These are phyloP conservation scores for Ophiocordyceps camponoti-leonardi DNA, from an alignment of 2,329 filamentous ascomycete genomes.

Conservation along the genomic window DNA sequence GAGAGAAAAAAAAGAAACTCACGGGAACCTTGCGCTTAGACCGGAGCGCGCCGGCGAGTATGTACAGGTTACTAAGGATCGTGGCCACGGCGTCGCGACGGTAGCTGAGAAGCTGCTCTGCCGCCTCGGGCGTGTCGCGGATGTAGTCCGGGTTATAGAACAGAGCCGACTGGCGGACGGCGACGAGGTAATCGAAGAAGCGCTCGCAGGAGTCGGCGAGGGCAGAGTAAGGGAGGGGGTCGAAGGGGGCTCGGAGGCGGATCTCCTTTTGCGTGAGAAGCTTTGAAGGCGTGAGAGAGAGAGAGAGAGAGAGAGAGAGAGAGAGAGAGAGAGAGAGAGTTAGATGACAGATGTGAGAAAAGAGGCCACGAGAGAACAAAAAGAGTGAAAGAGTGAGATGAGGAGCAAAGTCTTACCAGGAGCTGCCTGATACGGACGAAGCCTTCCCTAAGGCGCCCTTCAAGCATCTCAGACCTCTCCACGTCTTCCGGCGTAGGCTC, in stretches of 20 bases:
- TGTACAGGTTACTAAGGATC: constrained; percentile 39
- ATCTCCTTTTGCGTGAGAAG: constrained; percentile 40
- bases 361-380: no score
- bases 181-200: constrained; percentile 41
- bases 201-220: constrained; percentile 37
- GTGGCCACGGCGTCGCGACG: constrained; percentile 39
- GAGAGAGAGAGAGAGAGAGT: no score
- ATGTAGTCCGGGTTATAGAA: constrained; percentile 38
- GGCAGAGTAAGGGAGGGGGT: constrained; percentile 36
- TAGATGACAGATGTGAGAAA: no score
- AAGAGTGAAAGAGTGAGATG: no score
- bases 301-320: neutral
- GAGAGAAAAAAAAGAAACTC: constrained; percentile 5
- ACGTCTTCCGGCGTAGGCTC: constrained; percentile 34
- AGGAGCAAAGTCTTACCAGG: constrained; percentile 18
- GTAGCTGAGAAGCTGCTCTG: constrained; percentile 28
- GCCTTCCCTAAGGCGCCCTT: constrained; percentile 40
- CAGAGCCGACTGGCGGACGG: constrained; percentile 37
- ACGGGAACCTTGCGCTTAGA: constrained; percentile 31
- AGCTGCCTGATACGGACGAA: constrained; percentile 40
- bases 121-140: constrained; percentile 29
- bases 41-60: constrained; percentile 36
- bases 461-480: constrained; percentile 35
- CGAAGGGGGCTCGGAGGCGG: constrained; percentile 37
- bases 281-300: constrained; percentile 7